Base-by-base conservation (phyloP, 2,329 filamentous ascomycete species). In the Calycina marina region DNA sequence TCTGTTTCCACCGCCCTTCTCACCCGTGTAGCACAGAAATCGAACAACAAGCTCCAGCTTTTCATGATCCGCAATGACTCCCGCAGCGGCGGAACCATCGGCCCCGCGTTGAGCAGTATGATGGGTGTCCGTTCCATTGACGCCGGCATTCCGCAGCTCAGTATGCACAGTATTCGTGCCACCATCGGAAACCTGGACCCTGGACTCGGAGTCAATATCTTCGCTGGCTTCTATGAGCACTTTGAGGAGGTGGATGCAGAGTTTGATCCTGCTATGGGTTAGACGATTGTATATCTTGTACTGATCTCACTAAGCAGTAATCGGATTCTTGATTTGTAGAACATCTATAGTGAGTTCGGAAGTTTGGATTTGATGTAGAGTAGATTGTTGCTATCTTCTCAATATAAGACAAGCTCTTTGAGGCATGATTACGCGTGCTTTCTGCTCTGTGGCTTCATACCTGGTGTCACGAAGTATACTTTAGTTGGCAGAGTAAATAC, bases 11-110 rank as follows among this genome's bases (percentile, higher is more conserved):
- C 82, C 4, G 75, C 84, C 4, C 70, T 96, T 38, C 61, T 96
- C 20, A 72, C 77, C 44, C 70, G 81, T 15, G 71, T 92, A 24
- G 86, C 84, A 5, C 75, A 85, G 44, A 74, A 81, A 37, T 69
- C 65, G 39, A 82, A 64, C 31, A 72, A 72, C 35, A 72, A 67
- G 29, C 65, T 92, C 33, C 90, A 96, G 58, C 63, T 80, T 4
- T 96, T 96, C 66, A 85, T 93, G 65, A 96, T 96, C 53, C 65
- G 90, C 36, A 98, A 96, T 53, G 90, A 96, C 57, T 78, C 70
- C 6, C 66, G 88, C 34, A 83, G 75, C 49, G 90, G 90, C 17
- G 90, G 90, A 11, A 98, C 90, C 0, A 85, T 96, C n/a, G 90
- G 90, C 0, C 90, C 90, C 1, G 85, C 86, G 70, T 65, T 93